A percentile compares a stretch with the other conserved stretches of the same genome.
These are phyloP conservation scores for Polyporus tsugae DNA, from an alignment of 1,284 basidiomycete species.

Conservation along the genomic window DNA sequence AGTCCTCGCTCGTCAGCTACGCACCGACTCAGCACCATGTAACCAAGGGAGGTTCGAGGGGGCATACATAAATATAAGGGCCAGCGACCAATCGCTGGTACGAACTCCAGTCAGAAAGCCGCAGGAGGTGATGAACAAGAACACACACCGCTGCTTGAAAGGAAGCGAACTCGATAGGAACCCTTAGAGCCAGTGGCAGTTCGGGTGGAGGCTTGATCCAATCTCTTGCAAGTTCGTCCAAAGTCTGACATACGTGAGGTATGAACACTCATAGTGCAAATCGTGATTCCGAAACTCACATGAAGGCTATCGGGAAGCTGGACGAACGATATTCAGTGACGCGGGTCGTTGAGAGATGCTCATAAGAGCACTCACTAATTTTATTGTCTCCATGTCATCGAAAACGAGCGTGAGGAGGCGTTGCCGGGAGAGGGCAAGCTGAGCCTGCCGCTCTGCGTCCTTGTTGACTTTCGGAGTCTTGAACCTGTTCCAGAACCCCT, in stretches of 20 bases:
- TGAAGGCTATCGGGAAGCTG: slow-evolving; percentile 71
- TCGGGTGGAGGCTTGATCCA: slow-evolving; percentile 86
- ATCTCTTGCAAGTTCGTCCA: slow-evolving; percentile 77
- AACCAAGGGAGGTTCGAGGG: slow-evolving; percentile 5
- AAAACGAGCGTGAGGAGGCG: slow-evolving; percentile 82
- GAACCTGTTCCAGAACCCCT: slow-evolving; percentile 72
- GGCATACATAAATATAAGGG: slow-evolving; percentile 78
- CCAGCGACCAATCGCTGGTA: slow-evolving; percentile 75
- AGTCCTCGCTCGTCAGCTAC: slow-evolving; percentile 81
- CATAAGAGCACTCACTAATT: slow-evolving; percentile 56
- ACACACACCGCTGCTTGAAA: slow-evolving; percentile 75
- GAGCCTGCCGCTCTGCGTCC: slow-evolving; percentile 58
- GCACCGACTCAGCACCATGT: slow-evolving; percentile 25
- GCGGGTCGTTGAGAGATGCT: slow-evolving; percentile 13
- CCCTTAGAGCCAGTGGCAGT: slow-evolving; percentile 72
- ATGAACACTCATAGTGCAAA: background rate
- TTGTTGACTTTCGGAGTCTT: slow-evolving; percentile 57
- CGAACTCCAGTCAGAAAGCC: slow-evolving; percentile 19
- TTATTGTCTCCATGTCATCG: slow-evolving; percentile 83
- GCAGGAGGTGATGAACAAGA: background rate
- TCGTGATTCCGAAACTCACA: slow-evolving; percentile 47
- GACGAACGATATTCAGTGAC: background rate
- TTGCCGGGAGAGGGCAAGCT: slow-evolving; percentile 71
- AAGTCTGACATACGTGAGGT: slow-evolving; percentile 60
- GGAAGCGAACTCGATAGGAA: slow-evolving; percentile 84